A percentile compares a stretch with the other conserved stretches of the same genome.
Evolutionary conservation across 352 stramenopile species (phyloP).

Genomic region (Peronospora belbahrii): DNA sequence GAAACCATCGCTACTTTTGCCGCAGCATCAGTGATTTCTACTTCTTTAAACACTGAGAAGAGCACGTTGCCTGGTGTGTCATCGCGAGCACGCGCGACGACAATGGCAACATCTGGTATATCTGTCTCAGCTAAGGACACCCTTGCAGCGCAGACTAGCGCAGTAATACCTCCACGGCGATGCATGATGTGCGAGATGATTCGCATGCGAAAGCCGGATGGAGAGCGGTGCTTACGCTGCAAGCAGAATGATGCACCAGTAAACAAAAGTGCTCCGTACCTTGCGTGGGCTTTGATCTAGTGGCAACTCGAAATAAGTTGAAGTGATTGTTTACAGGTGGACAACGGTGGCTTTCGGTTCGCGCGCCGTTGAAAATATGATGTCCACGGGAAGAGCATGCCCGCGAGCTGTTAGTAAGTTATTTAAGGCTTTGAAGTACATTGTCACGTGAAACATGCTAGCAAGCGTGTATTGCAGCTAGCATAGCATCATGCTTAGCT

Average conservation of each 20-base stretch:
- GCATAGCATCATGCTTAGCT: too few species aligned
- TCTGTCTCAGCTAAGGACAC: conserved; percentile 3
- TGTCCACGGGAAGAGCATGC: too few species aligned
- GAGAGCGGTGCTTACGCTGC: conserved; percentile 31
- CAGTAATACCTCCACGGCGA: conserved; percentile 7
- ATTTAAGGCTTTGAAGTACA: too few species aligned
- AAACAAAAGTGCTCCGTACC: background rate
- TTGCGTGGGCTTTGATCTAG: conserved; percentile 4
- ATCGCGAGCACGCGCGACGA: background rate
- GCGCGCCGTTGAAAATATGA: background rate
- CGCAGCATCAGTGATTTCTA: background rate
- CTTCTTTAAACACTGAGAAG: background rate
- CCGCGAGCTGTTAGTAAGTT: too few species aligned
- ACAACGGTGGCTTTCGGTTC: background rate
- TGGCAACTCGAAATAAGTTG: background rate
- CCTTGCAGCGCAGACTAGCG: background rate
- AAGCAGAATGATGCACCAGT: conserved; percentile 16
- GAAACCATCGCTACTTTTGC: too few species aligned
- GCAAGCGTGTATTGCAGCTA: too few species aligned
- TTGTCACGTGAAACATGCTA: too few species aligned
- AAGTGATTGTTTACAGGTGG: background rate
- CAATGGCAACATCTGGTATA: background rate
- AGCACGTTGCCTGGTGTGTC: background rate
- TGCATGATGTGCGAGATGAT: conserved; percentile 45
- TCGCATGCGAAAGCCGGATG: conserved; percentile 33